Evolutionary conservation across 192 early-diverging fungal species (phyloP), one percentile per base, ranked within the genome.

Genomic region (Funneliformis geosporum): DNA sequence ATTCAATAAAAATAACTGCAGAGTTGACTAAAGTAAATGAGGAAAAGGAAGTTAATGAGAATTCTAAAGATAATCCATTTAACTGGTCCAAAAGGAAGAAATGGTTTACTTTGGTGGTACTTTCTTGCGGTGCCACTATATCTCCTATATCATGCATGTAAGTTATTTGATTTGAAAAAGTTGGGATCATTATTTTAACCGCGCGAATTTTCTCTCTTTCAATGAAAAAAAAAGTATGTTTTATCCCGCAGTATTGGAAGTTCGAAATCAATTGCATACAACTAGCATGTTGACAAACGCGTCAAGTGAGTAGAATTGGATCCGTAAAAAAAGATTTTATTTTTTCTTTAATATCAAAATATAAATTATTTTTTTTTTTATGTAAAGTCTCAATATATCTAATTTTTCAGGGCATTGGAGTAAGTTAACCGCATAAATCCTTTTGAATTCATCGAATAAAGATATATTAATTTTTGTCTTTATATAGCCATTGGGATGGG

Each of bases 401-500:
- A 8, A 47, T 47, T 27, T 65, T 65, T 18, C n/a, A 43, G 18
- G 61, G 62, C 10, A 16, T 60, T 11, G 21, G 46, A 28, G 73
- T 75, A 75, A 75, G 43, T 75, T 21, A 38, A n/a, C 8, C 18
- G 33, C 33, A 33, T 2, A 33, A 33, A 33, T 50, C 14, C 16
- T 16, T 8, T 47, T 43, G 64, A 16, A 43, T 10, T 55, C 18
- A 18, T 25, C 4, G 28, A 14, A 10, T 60, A 39, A 47, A 47
- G 72, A 50, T 73, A 64, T 23, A 25, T 79, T 16, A 60, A 76
- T 68, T 64, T 60, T 50, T 79, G 78, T 60, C 68, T 44, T 44
- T 8, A 33, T 33, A 2, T 33, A 81, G 83, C 85, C 85, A n/a
- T 71, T 86, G 12, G 82, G 80, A 46, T 86, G 85, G 83, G 85